Conservation (phyloP, 805 yeast genomes). For the Candida easanensis region DNA sequence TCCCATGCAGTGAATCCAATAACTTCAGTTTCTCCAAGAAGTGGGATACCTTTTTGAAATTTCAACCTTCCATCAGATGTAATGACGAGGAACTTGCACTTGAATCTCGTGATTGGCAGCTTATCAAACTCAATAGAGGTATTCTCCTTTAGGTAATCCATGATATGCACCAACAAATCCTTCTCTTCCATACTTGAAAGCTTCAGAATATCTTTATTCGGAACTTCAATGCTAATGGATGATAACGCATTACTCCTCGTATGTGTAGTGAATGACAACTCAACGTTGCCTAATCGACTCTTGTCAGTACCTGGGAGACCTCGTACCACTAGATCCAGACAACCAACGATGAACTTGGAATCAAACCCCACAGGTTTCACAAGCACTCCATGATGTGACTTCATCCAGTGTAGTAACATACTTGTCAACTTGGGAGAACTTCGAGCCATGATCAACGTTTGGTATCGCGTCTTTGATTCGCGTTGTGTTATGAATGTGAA, state of each 20-base stretch:
- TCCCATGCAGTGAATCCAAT: conserved; percentile 28
- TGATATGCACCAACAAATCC: conserved; percentile 16
- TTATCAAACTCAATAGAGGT: conserved; percentile 31
- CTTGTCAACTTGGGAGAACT: conserved; percentile 17
- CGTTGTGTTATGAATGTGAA: conserved; percentile 15
- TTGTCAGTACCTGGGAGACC: conserved; percentile 16
- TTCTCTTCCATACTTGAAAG: conserved; percentile 14
- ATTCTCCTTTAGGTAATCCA: conserved; percentile 22
- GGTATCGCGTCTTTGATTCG: conserved; percentile 2
- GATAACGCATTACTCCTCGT: conserved; percentile 25
- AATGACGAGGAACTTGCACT: conserved; percentile 21
- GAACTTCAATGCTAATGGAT: conserved; percentile 27
- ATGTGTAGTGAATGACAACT: conserved; percentile 23
- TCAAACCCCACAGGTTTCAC: conserved; percentile 26
- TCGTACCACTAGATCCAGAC: conserved; percentile 25
- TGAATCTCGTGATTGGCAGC: conserved; percentile 19
- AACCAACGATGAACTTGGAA: conserved; percentile 22
- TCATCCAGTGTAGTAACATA: conserved; percentile 30
- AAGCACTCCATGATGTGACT: conserved; percentile 25
- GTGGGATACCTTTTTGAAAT: conserved; percentile 23
- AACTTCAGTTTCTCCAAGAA: conserved; percentile 16
- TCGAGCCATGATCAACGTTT: conserved; percentile 15
- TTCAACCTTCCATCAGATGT: conserved; percentile 23
- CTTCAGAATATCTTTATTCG: conserved; percentile 23
- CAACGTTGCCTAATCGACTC: conserved; percentile 27